A percentile compares a stretch with the other conserved stretches of the same genome.
Evolutionary conservation across 352 stramenopile genomes (phyloP).

Genomic region (Globisporangium abappressorium): DNA sequence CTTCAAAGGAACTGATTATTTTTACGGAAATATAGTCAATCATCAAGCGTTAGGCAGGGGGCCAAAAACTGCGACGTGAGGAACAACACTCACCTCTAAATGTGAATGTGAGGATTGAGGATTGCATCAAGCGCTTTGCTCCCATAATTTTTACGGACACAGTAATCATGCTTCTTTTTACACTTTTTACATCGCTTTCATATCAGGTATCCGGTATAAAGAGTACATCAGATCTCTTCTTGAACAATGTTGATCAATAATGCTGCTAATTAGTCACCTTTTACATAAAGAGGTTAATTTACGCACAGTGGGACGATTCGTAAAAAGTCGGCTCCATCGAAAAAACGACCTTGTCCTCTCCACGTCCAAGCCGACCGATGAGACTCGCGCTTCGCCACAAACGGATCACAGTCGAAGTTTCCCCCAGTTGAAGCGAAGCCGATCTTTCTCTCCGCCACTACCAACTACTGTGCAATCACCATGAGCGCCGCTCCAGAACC

Average conservation of each 20-base stretch:
- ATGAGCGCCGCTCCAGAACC: slow-evolving; percentile 55
- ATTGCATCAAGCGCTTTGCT: not conserved
- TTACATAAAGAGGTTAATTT: not conserved
- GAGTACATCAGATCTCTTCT: not conserved
- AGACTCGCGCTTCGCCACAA: not conserved
- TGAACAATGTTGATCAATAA: no score
- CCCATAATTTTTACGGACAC: no score
- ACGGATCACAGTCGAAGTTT: not conserved
- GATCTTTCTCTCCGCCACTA: not conserved
- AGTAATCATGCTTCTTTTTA: not conserved
- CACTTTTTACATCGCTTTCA: not conserved
- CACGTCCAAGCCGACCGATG: not conserved
- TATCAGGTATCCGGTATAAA: not conserved
- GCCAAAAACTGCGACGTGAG: no score
- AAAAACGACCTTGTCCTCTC: not conserved
- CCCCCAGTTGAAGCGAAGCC: slow-evolving; percentile 13
- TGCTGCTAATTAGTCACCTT: not conserved
- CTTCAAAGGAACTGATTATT: no score
- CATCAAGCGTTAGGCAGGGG: no score
- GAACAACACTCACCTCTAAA: no score
- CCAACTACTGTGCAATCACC: not conserved
- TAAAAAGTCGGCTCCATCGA: slow-evolving; percentile 11
- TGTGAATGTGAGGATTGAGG: not conserved
- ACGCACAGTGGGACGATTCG: not conserved
- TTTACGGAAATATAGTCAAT: no score